These are phyloP conservation scores for Crepidotus variabilis DNA, from an alignment of 768 basidiomycete species.

Conservation along the genomic window DNA sequence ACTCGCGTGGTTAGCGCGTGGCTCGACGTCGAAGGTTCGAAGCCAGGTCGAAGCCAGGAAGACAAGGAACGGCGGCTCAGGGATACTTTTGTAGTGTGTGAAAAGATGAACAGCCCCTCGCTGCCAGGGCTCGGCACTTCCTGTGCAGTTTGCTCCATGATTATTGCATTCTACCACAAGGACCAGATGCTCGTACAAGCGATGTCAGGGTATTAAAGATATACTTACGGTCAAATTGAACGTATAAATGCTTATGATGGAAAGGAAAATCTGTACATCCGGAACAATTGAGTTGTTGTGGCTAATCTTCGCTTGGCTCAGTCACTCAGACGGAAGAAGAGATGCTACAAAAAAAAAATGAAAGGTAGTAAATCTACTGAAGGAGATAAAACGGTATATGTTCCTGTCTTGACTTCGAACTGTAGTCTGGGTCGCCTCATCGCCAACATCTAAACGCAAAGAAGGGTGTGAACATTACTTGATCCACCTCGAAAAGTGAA, in stretches of 20 bases:
- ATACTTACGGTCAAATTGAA: too few species aligned
- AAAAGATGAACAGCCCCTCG: too few species aligned
- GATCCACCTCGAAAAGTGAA: background rate
- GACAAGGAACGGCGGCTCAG: too few species aligned
- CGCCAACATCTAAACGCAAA: background rate
- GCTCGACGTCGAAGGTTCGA: too few species aligned
- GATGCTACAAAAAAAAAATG: background rate
- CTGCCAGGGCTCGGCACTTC: too few species aligned
- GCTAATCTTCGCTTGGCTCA: background rate
- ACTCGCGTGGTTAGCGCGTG: too few species aligned
- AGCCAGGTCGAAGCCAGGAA: too few species aligned
- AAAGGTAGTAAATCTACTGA: background rate
- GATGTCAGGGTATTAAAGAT: too few species aligned
- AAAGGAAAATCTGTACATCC: background rate
- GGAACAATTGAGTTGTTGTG: background rate
- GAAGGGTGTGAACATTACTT: background rate
- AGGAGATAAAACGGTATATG: background rate
- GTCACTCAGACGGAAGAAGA: background rate
- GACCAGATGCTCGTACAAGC: too few species aligned
- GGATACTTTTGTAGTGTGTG: too few species aligned
- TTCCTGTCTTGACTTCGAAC: background rate
- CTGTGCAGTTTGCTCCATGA: too few species aligned
- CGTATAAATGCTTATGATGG: background rate
- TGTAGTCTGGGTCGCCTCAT: background rate
- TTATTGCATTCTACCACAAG: too few species aligned